Conservation (phyloP, 345 rosid genomes). For the Ceriops zippeliana region DNA sequence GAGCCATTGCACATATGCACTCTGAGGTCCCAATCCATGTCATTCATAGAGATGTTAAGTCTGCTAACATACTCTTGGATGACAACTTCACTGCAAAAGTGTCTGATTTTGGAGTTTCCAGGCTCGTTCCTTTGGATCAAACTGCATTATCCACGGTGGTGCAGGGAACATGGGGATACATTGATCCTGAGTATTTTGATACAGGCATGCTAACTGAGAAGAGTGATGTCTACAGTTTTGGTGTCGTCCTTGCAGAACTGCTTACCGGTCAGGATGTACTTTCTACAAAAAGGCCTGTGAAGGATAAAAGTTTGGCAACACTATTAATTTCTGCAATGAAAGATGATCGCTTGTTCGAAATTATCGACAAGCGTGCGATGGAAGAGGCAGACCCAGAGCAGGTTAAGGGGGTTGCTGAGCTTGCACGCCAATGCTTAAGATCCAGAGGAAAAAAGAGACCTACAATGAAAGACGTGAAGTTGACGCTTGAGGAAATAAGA, state of each 20-base stretch:
- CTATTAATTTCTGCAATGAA: constrained; percentile 28
- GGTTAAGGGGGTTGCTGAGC: constrained; percentile 27
- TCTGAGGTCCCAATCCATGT: constrained; percentile 33
- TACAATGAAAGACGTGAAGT: constrained; percentile 37
- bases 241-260: constrained; percentile 19
- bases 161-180: constrained; percentile 29
- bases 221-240: constrained; percentile 27
- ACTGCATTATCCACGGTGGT: constrained; percentile 17
- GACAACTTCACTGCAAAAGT: constrained; percentile 20
- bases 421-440: constrained; percentile 37
- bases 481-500: constrained; percentile 27
- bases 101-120: constrained; percentile 26
- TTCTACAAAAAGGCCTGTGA: background rate
- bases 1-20: constrained; percentile 34
- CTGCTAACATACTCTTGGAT: constrained; percentile 24
- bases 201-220: constrained; percentile 17
- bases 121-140: constrained; percentile 27
- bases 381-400: constrained; percentile 13
- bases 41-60: constrained; percentile 45
- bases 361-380: constrained; percentile 17
- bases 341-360: constrained; percentile 24
- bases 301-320: constrained; percentile 19
- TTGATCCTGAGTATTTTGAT: constrained; percentile 33
- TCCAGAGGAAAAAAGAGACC: constrained; percentile 39
- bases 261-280: constrained; percentile 15